Conservation (phyloP, 345 rosid species). For the Citrus sp. region DNA sequence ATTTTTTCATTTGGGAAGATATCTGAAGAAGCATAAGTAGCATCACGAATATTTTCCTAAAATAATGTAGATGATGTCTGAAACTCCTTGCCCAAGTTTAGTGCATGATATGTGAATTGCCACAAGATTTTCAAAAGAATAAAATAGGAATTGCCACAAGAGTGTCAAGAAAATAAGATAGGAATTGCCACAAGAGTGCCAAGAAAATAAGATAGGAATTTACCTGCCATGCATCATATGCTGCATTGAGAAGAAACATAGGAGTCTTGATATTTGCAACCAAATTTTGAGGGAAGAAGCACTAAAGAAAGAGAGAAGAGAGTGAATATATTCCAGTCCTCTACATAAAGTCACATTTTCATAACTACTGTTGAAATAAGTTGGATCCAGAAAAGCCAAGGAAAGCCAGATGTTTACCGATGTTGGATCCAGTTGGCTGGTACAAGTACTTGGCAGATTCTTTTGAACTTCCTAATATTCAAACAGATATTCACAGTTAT, state of each 20-base stretch:
- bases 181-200: constrained; percentile 14
- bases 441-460: constrained; percentile 66
- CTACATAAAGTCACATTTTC: background rate
- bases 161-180: background rate
- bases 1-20: background rate
- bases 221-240: constrained; percentile 93
- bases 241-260: constrained; percentile 73
- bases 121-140: constrained; percentile 9
- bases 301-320: constrained; percentile 33
- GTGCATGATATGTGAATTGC: constrained; percentile 15
- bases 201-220: background rate
- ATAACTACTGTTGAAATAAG: background rate
- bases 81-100: constrained; percentile 8
- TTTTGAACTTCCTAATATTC: constrained; percentile 53
- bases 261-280: constrained; percentile 67
- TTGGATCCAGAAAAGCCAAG: background rate
- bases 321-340: background rate
- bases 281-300: constrained; percentile 88
- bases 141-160: constrained; percentile 25
- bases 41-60: constrained; percentile 2
- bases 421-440: constrained; percentile 71
- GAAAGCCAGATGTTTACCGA: constrained; percentile 45
- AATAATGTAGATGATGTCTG: background rate
- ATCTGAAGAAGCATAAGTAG: background rate
- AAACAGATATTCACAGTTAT: background rate